Evolutionary conservation across 495 filamentous ascomycete species (phyloP).

Genomic region (Tetracladium setigerum): DNA sequence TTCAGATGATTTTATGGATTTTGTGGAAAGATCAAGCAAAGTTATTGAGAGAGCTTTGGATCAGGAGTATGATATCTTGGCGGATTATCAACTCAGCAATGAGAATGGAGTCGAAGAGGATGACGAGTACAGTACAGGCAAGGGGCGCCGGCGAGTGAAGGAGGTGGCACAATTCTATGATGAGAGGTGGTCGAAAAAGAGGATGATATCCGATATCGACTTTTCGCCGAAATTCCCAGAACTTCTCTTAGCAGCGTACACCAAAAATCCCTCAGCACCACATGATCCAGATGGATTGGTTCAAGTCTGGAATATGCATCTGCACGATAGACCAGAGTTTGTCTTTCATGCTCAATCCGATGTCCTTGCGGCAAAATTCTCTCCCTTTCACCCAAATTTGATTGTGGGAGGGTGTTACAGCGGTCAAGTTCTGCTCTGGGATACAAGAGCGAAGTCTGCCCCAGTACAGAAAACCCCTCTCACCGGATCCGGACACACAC

Average conservation of each 20-base stretch:
- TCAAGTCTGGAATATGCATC: constrained; percentile 94
- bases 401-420: constrained; percentile 94
- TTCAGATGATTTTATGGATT: constrained; percentile 88
- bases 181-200: constrained; percentile 92
- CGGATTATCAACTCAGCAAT: constrained; percentile 81
- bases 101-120: constrained; percentile 64
- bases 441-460: constrained; percentile 78
- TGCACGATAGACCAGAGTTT: constrained; percentile 89
- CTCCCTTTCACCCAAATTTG: constrained; percentile 91
- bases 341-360: constrained; percentile 95
- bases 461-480: constrained; percentile 94
- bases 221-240: constrained; percentile 96
- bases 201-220: constrained; percentile 87
- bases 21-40: constrained; percentile 91
- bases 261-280: constrained; percentile 90
- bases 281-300: constrained; percentile 93
- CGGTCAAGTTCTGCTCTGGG: constrained; percentile 97
- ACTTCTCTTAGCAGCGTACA: constrained; percentile 87
- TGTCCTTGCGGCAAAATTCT: constrained; percentile 91
- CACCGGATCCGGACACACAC: constrained; percentile 87
- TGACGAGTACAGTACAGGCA: constrained; percentile 68
- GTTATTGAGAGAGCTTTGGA: constrained; percentile 95
- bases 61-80: constrained; percentile 86
- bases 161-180: constrained; percentile 91
- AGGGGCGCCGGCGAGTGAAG: constrained; percentile 70